Conservation (phyloP, 2,329 filamentous ascomycete species). For the Verticillium isaacii region DNA sequence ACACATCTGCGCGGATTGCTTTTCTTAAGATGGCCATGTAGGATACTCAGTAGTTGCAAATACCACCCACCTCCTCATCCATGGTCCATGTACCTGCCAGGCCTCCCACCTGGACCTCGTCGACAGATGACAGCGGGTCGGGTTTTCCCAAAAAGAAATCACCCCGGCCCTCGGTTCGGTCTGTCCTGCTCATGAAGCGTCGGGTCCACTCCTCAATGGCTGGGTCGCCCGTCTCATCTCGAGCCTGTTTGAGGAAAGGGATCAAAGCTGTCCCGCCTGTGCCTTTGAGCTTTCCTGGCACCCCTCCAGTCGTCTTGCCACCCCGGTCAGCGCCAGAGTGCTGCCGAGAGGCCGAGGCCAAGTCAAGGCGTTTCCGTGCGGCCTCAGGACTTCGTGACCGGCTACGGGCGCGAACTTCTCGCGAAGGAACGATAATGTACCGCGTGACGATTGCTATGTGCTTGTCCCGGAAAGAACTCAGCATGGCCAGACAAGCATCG, state of each 20-base stretch:
- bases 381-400: conserved; percentile 54
- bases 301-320: conserved; percentile 4
- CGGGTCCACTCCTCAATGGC: conserved; percentile 66
- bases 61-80: conserved; percentile 69
- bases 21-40: neutral
- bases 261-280: conserved; percentile 93
- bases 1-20: neutral
- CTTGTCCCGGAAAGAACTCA: conserved; percentile 73
- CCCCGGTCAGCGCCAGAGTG: conserved; percentile 6
- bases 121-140: conserved; percentile 33
- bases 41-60: conserved; percentile 44
- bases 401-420: conserved; percentile 63
- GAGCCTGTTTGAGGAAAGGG: conserved; percentile 91
- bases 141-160: conserved; percentile 56
- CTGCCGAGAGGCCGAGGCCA: conserved; percentile 54
- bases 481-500: conserved; percentile 77
- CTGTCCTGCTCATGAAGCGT: conserved; percentile 51
- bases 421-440: conserved; percentile 88
- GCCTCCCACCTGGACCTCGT: conserved; percentile 53
- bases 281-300: conserved; percentile 65
- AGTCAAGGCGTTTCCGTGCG: conserved; percentile 49
- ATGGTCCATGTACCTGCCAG: conserved; percentile 86
- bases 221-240: conserved; percentile 92
- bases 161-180: conserved; percentile 41
- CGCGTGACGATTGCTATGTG: conserved; percentile 95